Base-by-base conservation (phyloP, 495 filamentous ascomycete species). In the Aspergillus ellipticus region DNA sequence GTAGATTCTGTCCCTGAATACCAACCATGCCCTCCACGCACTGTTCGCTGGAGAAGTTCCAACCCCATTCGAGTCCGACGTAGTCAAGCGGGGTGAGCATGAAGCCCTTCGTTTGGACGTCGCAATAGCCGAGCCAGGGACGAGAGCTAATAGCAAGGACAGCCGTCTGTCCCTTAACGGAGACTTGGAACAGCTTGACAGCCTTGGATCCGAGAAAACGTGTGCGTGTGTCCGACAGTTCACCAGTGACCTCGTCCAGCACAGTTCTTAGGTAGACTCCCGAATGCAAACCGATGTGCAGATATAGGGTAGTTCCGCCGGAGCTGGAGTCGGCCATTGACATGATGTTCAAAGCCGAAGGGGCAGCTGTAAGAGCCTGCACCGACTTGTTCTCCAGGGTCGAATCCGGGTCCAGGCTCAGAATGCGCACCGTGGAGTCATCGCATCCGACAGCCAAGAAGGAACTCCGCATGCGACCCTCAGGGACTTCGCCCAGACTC, bases 381-480 rank as follows among this genome's bases (percentile, higher is more conserved):
- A 99, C 88, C 6, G 90, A 96, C 62, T 94, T 94, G 67, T 87
- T 91, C 61, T 96, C 90, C 11, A 99, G 72, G 0, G 89, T 95
- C 0, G 88, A 87, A 58, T 96, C 92, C 1, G 92, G 90, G 64
- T 95, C 92, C 49, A 97, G 75, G 61, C 87, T 93, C 45, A 96
- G 79, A 45, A 99, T 91, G 41, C 95, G 86, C 39, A 99, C 91
- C 2, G 95, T 96, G 29, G 89, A 91, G 66, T 99, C 95, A 65
- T 96, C 92, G 67, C 92, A 97, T 10, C 95, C 95, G 50, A 99
- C 95, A 53, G 95, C 95, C 39, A 97, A 75, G 73, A 93, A 97
- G 3, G 88, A 86, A 62, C 89, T 93, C 59, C 94, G 79, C 42
- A 90, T 73, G 17, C 90, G 82, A 21, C 95, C 95, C 69, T 94